A percentile compares a stretch with the other conserved stretches of the same genome.
These are phyloP conservation scores for Colletotrichum tamarilloi DNA, from an alignment of 2,329 filamentous ascomycete genomes.

Conservation along the genomic window DNA sequence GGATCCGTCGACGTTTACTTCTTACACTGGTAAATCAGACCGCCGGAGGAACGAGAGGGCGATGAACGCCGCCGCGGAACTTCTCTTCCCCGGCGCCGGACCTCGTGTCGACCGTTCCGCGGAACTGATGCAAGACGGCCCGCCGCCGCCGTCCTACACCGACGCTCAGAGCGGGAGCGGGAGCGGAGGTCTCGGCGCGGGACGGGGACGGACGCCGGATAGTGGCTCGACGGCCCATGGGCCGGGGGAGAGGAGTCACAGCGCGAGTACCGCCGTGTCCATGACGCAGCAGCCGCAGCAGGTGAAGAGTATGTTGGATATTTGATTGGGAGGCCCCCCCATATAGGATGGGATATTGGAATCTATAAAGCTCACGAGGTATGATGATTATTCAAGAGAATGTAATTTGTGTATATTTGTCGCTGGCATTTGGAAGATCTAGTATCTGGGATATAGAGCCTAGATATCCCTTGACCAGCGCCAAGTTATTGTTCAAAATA, in stretches of 20 bases:
- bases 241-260: conserved; percentile 54
- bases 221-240: background rate
- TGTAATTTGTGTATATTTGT: background rate
- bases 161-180: conserved; percentile 31
- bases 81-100: conserved; percentile 60
- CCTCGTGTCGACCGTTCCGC: conserved; percentile 48
- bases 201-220: conserved; percentile 5
- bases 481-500: background rate
- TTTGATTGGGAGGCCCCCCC: conserved; percentile 47
- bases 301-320: conserved; percentile 68
- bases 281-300: conserved; percentile 62
- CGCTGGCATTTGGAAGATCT: background rate
- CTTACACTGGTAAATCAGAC: conserved; percentile 57
- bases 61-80: conserved; percentile 53
- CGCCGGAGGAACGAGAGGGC: conserved; percentile 57
- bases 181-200: background rate
- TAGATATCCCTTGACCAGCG: background rate
- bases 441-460: background rate
- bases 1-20: conserved; percentile 37
- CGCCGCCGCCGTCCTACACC: conserved; percentile 52
- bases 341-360: background rate
- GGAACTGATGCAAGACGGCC: conserved; percentile 57
- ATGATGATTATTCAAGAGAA: conserved; percentile 6
- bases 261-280: conserved; percentile 59
- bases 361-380: conserved; percentile 12